phyloP scores from a whole-genome alignment of 306 rosid genomes.

The Pterocarpus macrocarpus region DNA sequence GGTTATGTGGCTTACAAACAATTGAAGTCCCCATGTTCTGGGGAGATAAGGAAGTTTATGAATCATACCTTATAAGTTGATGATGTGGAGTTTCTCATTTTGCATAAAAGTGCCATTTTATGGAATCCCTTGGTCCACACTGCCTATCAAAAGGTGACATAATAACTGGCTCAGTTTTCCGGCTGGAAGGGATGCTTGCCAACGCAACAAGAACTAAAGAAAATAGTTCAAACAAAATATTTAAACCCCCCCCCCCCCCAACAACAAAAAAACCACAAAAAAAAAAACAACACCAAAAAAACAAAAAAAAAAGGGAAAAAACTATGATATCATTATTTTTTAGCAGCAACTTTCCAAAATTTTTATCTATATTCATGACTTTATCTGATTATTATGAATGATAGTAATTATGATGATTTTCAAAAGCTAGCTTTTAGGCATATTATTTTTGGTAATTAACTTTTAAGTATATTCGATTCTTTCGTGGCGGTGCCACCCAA shows the following conservation, averaged over 20 bases:
- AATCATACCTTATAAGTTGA: conserved; percentile 6
- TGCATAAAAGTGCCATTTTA: conserved; percentile 12
- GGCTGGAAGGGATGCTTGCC: conserved; percentile 26
- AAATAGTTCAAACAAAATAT: neutral
- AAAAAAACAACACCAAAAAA: too few relatives aligned
- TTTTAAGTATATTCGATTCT: conserved; percentile 27
- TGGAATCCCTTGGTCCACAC: conserved; percentile 26
- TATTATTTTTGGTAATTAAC: neutral
- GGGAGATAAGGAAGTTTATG: conserved; percentile 14
- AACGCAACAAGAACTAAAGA: conserved; percentile 9
- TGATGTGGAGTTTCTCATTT: neutral
- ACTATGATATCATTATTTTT: neutral
- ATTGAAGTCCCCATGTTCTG: neutral
- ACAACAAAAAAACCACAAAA: too few relatives aligned
- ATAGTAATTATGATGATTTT: conserved; percentile 24
- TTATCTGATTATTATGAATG: conserved; percentile 37
- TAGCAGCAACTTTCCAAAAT: conserved; percentile 4
- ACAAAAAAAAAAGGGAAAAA: too few relatives aligned
- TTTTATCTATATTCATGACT: neutral
- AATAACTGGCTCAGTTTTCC: neutral
- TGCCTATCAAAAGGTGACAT: conserved; percentile 16
- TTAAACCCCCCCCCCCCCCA: too few relatives aligned
- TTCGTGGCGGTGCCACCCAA: conserved; percentile 23
- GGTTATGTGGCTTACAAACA: neutral
- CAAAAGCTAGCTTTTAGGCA: conserved; percentile 13